Evolutionary conservation across 1,139 yeast species (phyloP).

Genomic region (Blastobotrys buckinghamii): DNA sequence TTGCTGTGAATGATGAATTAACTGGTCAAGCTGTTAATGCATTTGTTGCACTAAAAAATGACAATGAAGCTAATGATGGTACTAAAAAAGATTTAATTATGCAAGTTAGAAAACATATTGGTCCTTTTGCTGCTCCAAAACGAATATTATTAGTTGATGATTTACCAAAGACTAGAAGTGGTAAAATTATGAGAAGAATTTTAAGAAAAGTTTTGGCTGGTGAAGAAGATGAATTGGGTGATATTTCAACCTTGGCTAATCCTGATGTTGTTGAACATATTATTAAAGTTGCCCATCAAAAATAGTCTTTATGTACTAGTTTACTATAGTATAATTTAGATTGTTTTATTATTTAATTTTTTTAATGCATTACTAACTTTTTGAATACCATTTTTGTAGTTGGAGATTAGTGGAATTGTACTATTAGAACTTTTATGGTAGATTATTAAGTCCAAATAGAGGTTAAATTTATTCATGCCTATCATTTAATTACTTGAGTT

Average conservation of each 20-base stretch:
- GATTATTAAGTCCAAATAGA: too few relatives aligned
- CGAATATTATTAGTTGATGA: conserved; percentile 80
- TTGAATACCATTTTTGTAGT: neutral
- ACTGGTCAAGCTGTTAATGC: conserved; percentile 98
- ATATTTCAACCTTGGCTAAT: conserved; percentile 83
- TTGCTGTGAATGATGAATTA: conserved; percentile 88
- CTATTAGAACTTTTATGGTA: too few relatives aligned
- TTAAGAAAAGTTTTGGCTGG: conserved; percentile 84
- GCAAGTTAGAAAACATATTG: conserved; percentile 90
- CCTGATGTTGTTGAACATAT: conserved; percentile 79
- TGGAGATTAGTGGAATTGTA: too few relatives aligned
- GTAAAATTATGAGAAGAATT: conserved; percentile 98
- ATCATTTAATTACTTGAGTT: too few relatives aligned
- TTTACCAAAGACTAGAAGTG: conserved; percentile 96
- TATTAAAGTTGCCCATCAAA: conserved; percentile 37
- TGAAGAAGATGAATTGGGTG: conserved; percentile 93
- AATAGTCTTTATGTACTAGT: neutral
- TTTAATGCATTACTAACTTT: neutral
- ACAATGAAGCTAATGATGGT: conserved; percentile 44
- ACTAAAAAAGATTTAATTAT: conserved; percentile 77
- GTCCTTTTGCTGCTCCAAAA: conserved; percentile 98
- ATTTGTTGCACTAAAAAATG: conserved; percentile 73
- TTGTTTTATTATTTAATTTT: neutral
- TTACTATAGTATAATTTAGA: neutral
- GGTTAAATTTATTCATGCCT: too few relatives aligned